Percentiles rank a stretch among this genome's conserved stretches.
phyloP scores from a whole-genome alignment of 2,329 filamentous ascomycete species.

The Phialocephala subalpina region DNA sequence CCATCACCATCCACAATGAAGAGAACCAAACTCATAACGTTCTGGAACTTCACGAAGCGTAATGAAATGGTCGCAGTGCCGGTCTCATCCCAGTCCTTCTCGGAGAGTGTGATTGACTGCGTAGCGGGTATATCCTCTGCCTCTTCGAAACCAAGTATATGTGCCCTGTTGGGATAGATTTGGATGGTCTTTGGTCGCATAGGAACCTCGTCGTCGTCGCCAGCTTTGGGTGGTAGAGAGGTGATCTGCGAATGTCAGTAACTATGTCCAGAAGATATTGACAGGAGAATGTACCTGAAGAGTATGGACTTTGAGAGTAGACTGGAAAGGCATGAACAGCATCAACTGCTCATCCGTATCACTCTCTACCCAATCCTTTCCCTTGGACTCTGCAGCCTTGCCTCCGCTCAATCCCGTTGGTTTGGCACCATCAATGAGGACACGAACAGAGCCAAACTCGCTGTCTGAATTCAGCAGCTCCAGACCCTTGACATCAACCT shows the following conservation, averaged over 20 bases:
- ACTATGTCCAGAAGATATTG: not conserved
- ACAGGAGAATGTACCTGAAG: constrained; percentile 60
- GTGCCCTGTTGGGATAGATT: constrained; percentile 86
- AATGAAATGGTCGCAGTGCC: constrained; percentile 77
- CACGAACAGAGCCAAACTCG: constrained; percentile 75
- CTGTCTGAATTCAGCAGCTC: constrained; percentile 90
- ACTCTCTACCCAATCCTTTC: constrained; percentile 90
- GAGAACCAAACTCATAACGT: constrained; percentile 83
- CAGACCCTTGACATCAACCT: constrained; percentile 80
- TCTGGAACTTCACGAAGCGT: constrained; percentile 98
- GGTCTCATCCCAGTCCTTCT: constrained; percentile 82
- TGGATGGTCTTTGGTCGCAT: constrained; percentile 85
- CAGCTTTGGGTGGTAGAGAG: constrained; percentile 70
- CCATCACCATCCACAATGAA: constrained; percentile 90
- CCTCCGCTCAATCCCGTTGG: constrained; percentile 70
- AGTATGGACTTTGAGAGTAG: constrained; percentile 88
- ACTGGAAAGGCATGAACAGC: constrained; percentile 89
- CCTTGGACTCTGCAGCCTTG: constrained; percentile 55
- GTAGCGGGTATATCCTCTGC: constrained; percentile 86
- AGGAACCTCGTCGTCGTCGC: constrained; percentile 76
- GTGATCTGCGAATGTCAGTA: constrained; percentile 69
- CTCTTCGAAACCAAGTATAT: constrained; percentile 94
- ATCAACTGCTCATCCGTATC: constrained; percentile 97
- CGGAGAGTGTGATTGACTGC: constrained; percentile 78
- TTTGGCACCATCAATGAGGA: constrained; percentile 74